Evolutionary conservation across 495 filamentous ascomycete species (phyloP), one percentile per base, ranked within the genome.

Genomic region (Daldinia bambusicola): DNA sequence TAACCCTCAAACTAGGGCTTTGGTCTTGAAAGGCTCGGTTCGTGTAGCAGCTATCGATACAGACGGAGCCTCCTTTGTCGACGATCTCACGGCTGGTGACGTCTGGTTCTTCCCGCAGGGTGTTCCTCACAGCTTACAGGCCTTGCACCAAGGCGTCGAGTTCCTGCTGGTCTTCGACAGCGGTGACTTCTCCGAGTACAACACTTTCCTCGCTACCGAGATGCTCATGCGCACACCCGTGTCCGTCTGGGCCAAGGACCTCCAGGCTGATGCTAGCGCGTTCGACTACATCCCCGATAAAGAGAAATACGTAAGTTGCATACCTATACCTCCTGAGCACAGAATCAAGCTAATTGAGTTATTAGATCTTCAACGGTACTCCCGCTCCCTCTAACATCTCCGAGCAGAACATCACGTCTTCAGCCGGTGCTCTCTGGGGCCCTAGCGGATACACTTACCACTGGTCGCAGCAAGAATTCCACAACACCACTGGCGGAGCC

Each of bases 131-230:
- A 87, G 84, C 5, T 84, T 93, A 38, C 90, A 93, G 76, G 90
- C 85, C 0, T 78, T 91, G 2, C 84, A 88, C 13, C 81, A 85
- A 18, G 90, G 90, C 2, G 84, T 83, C 30, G 90, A 93, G 69
- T 92, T 92, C 75, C 82, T 92, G 8, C 81, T 93, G 10, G 84
- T 92, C 48, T 92, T 92, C 71, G 88, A 93, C 74, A 82, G 89
- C 51, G 90, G 90, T 1, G 76, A 75, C n/a, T 93, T 93, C 80
- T 87, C 84, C 6, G 90, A 92, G 74, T 87, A 89, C 20, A 86
- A 86, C 59, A 92, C 90, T 0, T 91, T 91, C 81, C 84, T 92
- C 2, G 88, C 89, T 0, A 83, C 86, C 0, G 88, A 92, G 74
- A 82, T 90, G 48, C 88, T 92, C 63, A 79, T 85, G 7, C 84